Conservation (phyloP, 176 grass and related monocot species). For the Aechmea fasciata region DNA sequence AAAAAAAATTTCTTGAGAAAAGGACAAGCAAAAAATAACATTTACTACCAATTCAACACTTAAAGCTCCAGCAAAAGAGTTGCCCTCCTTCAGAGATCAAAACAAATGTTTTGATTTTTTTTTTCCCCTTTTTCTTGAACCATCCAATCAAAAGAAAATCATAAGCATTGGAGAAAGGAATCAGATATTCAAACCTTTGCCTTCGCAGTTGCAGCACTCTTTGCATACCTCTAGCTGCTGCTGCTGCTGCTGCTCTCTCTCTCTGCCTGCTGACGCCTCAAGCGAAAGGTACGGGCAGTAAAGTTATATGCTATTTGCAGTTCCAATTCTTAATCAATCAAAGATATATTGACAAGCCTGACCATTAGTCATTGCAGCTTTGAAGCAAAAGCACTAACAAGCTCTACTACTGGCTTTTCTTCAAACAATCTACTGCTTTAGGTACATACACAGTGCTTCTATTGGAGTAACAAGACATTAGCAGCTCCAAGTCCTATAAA, state of each 20-base stretch:
- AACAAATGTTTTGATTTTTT: not conserved
- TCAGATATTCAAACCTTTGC: not conserved
- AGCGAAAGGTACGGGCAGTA: not conserved
- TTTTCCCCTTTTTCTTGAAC: not conserved
- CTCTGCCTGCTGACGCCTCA: not conserved
- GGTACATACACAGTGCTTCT: not conserved
- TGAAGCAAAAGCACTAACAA: not conserved
- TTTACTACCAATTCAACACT: not conserved
- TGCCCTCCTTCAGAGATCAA: not conserved
- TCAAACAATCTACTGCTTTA: conserved; percentile 1
- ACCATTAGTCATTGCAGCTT: not conserved
- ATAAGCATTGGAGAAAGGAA: not conserved
- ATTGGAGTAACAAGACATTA: conserved; percentile 5
- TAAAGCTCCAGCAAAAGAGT: not conserved
- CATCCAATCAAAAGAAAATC: too few species aligned
- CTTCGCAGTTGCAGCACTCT: not conserved
- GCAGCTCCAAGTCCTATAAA: not conserved
- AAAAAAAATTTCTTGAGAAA: not conserved
- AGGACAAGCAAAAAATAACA: not conserved
- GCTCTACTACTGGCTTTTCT: not conserved
- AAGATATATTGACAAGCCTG: not conserved
- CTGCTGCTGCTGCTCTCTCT: not conserved
- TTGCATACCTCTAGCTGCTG: not conserved
- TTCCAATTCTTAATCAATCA: not conserved
- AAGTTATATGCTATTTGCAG: not conserved